Evolutionary conservation across 2,329 filamentous ascomycete genomes (phyloP).

Genomic region (Stagonosporopsis vannaccii): DNA sequence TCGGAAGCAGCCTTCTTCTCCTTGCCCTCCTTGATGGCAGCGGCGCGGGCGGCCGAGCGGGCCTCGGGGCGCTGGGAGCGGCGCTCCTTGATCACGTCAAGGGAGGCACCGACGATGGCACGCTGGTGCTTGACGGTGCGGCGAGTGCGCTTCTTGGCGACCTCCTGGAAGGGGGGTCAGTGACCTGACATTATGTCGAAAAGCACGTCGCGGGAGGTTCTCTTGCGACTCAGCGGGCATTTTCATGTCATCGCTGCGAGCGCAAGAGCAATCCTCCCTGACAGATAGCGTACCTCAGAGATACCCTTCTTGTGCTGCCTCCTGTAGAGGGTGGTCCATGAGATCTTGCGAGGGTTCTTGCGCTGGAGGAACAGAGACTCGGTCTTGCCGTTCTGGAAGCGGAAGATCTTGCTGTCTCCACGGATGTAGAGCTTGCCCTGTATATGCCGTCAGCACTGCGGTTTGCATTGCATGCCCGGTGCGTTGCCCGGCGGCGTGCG

Average conservation of each 20-base stretch:
- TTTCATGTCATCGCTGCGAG: conserved; percentile 30
- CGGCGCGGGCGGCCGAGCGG: conserved; percentile 85
- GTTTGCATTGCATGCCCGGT: conserved; percentile 13
- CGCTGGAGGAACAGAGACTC: conserved; percentile 99
- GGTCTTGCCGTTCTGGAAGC: conserved; percentile 99
- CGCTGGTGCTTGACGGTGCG: conserved; percentile 98
- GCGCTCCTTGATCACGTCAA: conserved; percentile 99
- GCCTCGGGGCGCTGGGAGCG: conserved; percentile 94
- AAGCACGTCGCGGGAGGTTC: conserved; percentile 18
- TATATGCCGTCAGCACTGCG: conserved; percentile 41
- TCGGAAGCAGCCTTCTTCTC: conserved; percentile 92
- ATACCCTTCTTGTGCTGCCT: conserved; percentile 99
- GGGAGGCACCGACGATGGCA: conserved; percentile 97
- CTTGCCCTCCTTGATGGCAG: conserved; percentile 97
- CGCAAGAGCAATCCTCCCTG: conserved; percentile 15
- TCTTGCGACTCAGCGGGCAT: conserved; percentile 20
- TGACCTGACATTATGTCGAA: conserved; percentile 17
- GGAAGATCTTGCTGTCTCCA: conserved; percentile 99
- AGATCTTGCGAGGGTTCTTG: conserved; percentile 99
- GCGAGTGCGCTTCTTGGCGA: conserved; percentile 99
- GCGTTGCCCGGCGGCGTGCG: conserved; percentile 3
- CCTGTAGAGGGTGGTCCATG: conserved; percentile 98
- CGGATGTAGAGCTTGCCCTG: conserved; percentile 99
- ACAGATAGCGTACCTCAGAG: conserved; percentile 79
- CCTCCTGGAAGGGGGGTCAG: conserved; percentile 71